Percentiles rank a stretch among this genome's conserved stretches.
Conservation (phyloP, 768 basidiomycete species). For the Boletus vinaceobasis region DNA sequence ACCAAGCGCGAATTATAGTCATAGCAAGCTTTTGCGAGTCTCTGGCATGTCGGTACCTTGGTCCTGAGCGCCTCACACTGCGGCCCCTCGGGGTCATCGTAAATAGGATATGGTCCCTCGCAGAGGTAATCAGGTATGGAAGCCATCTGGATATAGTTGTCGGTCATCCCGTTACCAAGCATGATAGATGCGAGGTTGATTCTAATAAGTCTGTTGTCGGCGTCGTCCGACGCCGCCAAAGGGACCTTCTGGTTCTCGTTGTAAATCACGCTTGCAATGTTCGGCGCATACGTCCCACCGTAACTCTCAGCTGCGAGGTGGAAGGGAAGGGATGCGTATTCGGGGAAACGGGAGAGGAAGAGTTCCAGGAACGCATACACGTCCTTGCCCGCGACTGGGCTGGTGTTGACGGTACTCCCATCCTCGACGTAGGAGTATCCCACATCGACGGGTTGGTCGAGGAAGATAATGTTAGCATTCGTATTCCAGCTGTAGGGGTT, state of each 20-base stretch:
- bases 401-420: constrained; percentile 70
- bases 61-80: constrained; percentile 59
- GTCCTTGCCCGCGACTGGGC: constrained; percentile 84
- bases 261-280: constrained; percentile 81
- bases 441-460: constrained; percentile 80
- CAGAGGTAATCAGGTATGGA: constrained; percentile 82
- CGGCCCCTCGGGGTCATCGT: constrained; percentile 62
- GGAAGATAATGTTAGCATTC: constrained; percentile 58
- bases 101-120: constrained; percentile 79
- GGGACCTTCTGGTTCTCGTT: constrained; percentile 65
- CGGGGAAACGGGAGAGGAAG: constrained; percentile 71
- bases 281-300: constrained; percentile 76
- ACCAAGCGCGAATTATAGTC: constrained; percentile 53
- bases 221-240: constrained; percentile 39
- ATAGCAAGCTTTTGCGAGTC: constrained; percentile 71
- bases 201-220: constrained; percentile 44
- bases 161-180: constrained; percentile 85
- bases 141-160: constrained; percentile 78
- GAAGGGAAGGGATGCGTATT: constrained; percentile 69
- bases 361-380: constrained; percentile 84
- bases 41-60: constrained; percentile 73
- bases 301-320: constrained; percentile 83
- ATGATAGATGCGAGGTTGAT: constrained; percentile 84
- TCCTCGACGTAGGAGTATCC: constrained; percentile 86
- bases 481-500: constrained; percentile 89